Conservation (phyloP, 257 asterid genomes). For the Eustoma russellianum region DNA sequence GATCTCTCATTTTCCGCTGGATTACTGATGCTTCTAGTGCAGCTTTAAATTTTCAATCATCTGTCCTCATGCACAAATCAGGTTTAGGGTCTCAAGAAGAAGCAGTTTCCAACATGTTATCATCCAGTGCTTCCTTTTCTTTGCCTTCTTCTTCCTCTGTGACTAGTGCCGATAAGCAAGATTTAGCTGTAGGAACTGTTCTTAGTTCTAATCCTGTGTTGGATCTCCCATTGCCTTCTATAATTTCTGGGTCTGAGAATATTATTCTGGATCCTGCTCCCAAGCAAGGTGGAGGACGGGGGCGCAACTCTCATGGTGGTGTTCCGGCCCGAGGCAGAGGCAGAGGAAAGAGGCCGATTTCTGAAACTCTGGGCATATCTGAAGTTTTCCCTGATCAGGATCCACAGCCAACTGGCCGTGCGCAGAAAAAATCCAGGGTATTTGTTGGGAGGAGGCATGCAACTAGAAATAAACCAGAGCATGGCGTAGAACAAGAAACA, state of each 20-base stretch:
- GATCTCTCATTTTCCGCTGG: conserved; percentile 19
- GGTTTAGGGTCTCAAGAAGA: conserved; percentile 22
- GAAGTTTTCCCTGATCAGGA: conserved; percentile 38
- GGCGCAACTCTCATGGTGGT: conserved; percentile 44
- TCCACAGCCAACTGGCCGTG: conserved; percentile 2
- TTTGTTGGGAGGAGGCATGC: conserved; percentile 45
- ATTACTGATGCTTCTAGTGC: conserved; percentile 20
- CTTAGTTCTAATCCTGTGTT: conserved; percentile 27
- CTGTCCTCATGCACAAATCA: conserved; percentile 15
- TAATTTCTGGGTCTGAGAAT: conserved; percentile 22
- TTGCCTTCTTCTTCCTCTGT: conserved; percentile 18
- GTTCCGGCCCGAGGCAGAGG: conserved; percentile 49
- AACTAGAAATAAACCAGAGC: conserved; percentile 31
- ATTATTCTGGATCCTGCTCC: conserved; percentile 30
- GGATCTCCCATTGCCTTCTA: conserved; percentile 26
- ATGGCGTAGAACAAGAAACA: conserved; percentile 25
- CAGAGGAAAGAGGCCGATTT: conserved; percentile 62
- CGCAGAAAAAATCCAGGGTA: conserved; percentile 55
- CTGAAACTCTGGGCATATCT: conserved; percentile 28
- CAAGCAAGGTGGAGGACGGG: conserved; percentile 53
- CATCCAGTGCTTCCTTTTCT: conserved; percentile 9
- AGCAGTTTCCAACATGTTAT: conserved; percentile 15
- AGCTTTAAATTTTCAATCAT: conserved; percentile 11
- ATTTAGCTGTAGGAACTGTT: conserved; percentile 23
- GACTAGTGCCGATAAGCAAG: conserved; percentile 28